A percentile compares a stretch with the other conserved stretches of the same genome.
These are phyloP conservation scores for Grosmannia penicillata DNA, from an alignment of 2,329 filamentous ascomycete genomes.

Conservation along the genomic window DNA sequence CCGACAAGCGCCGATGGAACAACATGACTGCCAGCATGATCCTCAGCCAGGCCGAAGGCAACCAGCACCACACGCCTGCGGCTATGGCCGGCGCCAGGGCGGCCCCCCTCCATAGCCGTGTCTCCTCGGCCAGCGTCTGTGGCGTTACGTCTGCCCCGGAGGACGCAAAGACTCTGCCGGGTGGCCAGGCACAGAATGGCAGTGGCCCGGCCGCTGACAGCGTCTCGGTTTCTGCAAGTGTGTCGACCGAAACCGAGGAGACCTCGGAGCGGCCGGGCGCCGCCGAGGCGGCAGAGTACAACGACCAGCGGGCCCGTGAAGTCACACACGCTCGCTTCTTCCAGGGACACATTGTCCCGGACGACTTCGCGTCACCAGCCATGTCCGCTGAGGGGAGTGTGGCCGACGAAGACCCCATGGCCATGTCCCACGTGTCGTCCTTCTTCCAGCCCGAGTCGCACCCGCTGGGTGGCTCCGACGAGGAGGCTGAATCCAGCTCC, in stretches of 20 bases:
- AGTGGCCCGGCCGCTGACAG: no score
- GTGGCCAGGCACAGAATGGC: no score
- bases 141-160: background rate
- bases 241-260: background rate
- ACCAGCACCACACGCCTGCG: constrained; percentile 31
- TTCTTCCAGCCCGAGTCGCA: constrained; percentile 56
- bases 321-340: constrained; percentile 84
- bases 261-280: constrained; percentile 15
- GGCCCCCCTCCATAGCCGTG: constrained; percentile 2
- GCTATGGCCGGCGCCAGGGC: constrained; percentile 19
- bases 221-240: background rate
- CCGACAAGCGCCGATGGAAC: constrained; percentile 51
- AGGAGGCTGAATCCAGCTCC: constrained; percentile 70
- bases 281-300: constrained; percentile 36
- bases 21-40: constrained; percentile 71
- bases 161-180: no score
- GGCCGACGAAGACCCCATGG: constrained; percentile 68
- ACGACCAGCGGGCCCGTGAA: constrained; percentile 70
- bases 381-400: constrained; percentile 53
- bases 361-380: constrained; percentile 72
- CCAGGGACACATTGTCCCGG: constrained; percentile 89
- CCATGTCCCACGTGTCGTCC: constrained; percentile 63
- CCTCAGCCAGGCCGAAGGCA: constrained; percentile 49
- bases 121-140: background rate
- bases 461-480: constrained; percentile 69